A percentile compares a stretch with the other conserved stretches of the same genome.
phyloP scores from a whole-genome alignment of 768 basidiomycete genomes.

The Mycena galopus region DNA sequence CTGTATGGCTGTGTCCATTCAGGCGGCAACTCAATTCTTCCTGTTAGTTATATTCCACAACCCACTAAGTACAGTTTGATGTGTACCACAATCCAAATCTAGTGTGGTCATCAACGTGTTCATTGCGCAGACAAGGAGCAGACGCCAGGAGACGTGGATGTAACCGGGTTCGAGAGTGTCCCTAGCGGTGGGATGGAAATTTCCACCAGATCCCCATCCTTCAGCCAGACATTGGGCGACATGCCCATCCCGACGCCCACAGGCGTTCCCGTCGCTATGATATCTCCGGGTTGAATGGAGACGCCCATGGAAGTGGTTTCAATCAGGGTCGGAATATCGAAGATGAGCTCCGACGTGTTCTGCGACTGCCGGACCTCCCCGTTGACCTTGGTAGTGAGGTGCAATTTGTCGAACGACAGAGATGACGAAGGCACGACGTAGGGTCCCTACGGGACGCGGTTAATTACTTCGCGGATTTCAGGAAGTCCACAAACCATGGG shows the following conservation, averaged over 20 bases:
- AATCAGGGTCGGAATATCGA: conserved; percentile 37
- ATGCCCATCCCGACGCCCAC: conserved; percentile 38
- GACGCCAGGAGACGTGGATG: conserved; percentile 21
- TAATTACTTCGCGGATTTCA: neutral
- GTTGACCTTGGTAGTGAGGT: conserved; percentile 36
- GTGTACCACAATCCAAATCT: too few relatives aligned
- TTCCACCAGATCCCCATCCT: conserved; percentile 38
- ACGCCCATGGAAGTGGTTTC: conserved; percentile 36
- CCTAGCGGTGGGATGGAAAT: conserved; percentile 37
- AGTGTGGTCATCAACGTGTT: too few relatives aligned
- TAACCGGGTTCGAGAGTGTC: conserved; percentile 31
- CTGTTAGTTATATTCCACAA: too few relatives aligned
- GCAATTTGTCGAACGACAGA: conserved; percentile 28
- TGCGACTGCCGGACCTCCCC: conserved; percentile 38
- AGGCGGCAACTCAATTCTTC: too few relatives aligned
- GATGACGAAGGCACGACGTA: conserved; percentile 37
- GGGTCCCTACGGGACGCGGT: conserved; percentile 23
- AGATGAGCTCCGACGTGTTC: conserved; percentile 40
- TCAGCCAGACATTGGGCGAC: conserved; percentile 31
- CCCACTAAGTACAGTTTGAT: too few relatives aligned
- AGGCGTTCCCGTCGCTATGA: conserved; percentile 38
- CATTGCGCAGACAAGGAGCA: conserved; percentile 16
- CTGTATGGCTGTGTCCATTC: too few relatives aligned
- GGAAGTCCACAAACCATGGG: conserved; percentile 29
- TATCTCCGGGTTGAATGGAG: conserved; percentile 36